Evolutionary conservation across 768 basidiomycete genomes (phyloP).

Genomic region (Rhizopogon sp.): DNA sequence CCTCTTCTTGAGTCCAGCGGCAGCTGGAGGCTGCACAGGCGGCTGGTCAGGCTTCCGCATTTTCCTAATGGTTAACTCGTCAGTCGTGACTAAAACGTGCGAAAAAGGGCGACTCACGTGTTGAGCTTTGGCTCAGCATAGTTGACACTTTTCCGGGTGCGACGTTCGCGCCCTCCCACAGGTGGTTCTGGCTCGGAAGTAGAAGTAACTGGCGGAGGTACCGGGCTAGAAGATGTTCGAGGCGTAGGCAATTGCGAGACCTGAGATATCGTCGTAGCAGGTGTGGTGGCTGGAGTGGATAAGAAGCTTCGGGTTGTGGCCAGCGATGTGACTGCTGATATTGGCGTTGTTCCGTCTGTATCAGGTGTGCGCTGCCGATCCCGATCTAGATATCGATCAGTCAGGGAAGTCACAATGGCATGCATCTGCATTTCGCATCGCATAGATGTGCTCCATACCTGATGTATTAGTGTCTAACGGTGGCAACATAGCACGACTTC

Average conservation of each 20-base stretch:
- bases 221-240: slow-evolving; percentile 42
- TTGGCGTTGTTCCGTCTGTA: slow-evolving; percentile 25
- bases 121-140: slow-evolving; percentile 87
- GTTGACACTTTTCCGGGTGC: slow-evolving; percentile 73
- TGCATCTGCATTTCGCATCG: background rate
- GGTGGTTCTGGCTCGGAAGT: slow-evolving; percentile 27
- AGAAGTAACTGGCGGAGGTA: slow-evolving; percentile 30
- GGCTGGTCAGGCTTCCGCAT: slow-evolving; percentile 80
- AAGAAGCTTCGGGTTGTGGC: slow-evolving; percentile 35
- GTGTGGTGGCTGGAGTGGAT: slow-evolving; percentile 39
- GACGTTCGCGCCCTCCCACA: slow-evolving; percentile 41
- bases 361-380: slow-evolving; percentile 34
- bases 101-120: slow-evolving; percentile 48
- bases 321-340: slow-evolving; percentile 30
- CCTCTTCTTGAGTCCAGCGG: slow-evolving; percentile 38
- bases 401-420: slow-evolving; percentile 7
- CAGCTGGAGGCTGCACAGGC: slow-evolving; percentile 29
- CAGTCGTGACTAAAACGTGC: slow-evolving; percentile 6
- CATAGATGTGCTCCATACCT: slow-evolving; percentile 23
- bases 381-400: slow-evolving; percentile 22
- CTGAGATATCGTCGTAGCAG: slow-evolving; percentile 25
- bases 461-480: slow-evolving; percentile 31
- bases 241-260: slow-evolving; percentile 44
- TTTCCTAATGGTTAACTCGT: slow-evolving; percentile 46
- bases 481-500: slow-evolving; percentile 29